These are phyloP conservation scores for Phytophthora chlamydospora DNA, from an alignment of 352 stramenopile genomes.

Conservation along the genomic window DNA sequence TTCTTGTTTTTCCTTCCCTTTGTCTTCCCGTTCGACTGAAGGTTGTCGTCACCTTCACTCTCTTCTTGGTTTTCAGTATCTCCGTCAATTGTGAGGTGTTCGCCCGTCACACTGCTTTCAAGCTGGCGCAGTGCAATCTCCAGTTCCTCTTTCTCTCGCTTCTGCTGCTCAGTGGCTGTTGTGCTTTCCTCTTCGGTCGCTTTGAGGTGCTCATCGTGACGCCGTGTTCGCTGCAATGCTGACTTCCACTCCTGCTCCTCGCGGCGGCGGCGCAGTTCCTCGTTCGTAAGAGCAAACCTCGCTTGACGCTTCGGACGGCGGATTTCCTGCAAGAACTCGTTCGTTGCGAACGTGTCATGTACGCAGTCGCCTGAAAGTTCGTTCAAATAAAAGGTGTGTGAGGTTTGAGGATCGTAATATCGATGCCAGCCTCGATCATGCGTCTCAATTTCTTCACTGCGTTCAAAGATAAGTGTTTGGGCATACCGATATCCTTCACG, in stretches of 20 bases:
- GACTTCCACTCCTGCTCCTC: constrained; percentile 77
- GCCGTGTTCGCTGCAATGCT: constrained; percentile 51
- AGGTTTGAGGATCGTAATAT: constrained; percentile 61
- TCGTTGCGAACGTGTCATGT: constrained; percentile 53
- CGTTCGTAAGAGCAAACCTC: constrained; percentile 42
- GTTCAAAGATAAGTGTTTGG: constrained; percentile 51
- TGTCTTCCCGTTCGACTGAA: constrained; percentile 11
- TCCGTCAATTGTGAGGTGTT: constrained; percentile 50
- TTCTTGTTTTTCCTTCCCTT: constrained; percentile 24
- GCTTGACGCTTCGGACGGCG: constrained; percentile 33
- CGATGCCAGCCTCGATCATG: constrained; percentile 57
- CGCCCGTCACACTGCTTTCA: constrained; percentile 57
- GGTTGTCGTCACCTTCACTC: constrained; percentile 12
- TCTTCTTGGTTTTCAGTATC: constrained; percentile 16
- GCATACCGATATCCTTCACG: constrained; percentile 63
- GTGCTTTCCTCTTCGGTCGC: constrained; percentile 28
- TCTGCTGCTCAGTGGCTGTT: constrained; percentile 21
- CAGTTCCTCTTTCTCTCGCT: constrained; percentile 45
- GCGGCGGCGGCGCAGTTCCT: constrained; percentile 51
- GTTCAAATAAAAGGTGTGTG: constrained; percentile 75
- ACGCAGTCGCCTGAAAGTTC: constrained; percentile 68
- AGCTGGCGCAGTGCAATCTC: constrained; percentile 48
- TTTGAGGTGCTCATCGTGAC: constrained; percentile 44
- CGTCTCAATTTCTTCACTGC: constrained; percentile 70
- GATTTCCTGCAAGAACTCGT: constrained; percentile 47